These are phyloP conservation scores for Neonectria magnoliae DNA, from an alignment of 2,329 filamentous ascomycete genomes.

Conservation along the genomic window DNA sequence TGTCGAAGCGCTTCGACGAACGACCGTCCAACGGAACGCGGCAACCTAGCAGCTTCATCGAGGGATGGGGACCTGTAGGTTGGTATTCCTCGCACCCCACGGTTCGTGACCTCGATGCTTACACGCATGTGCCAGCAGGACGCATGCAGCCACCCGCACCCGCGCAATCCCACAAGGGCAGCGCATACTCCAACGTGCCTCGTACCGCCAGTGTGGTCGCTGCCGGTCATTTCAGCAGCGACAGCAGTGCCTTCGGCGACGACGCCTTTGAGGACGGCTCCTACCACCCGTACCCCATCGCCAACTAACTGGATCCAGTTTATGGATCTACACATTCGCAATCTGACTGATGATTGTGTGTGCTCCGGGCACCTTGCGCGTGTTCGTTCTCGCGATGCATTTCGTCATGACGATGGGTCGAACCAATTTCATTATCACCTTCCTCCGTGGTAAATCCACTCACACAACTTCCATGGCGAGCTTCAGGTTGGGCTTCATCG, in stretches of 20 bases:
- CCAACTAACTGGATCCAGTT: conserved; percentile 36
- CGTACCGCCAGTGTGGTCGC: conserved; percentile 42
- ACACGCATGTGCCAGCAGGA: conserved; percentile 42
- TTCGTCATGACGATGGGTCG: conserved; percentile 1
- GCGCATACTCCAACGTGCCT: conserved; percentile 44
- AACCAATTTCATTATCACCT: conserved; percentile 7
- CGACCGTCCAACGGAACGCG: conserved; percentile 42
- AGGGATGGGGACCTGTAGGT: conserved; percentile 47
- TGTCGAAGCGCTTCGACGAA: conserved; percentile 52
- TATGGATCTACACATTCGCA: conserved; percentile 21
- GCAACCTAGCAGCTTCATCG: conserved; percentile 50
- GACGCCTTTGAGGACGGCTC: conserved; percentile 48
- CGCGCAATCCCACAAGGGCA: conserved; percentile 35
- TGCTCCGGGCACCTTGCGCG: background rate
- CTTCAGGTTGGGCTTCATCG: conserved; percentile 31
- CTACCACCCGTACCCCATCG: conserved; percentile 50
- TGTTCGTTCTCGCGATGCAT: conserved; percentile 8
- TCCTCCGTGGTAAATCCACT: conserved; percentile 10
- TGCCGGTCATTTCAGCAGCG: conserved; percentile 43
- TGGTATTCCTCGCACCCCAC: conserved; percentile 42
- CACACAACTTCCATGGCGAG: conserved; percentile 7
- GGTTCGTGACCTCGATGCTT: conserved; percentile 40
- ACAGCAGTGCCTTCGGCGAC: conserved; percentile 45
- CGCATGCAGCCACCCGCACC: conserved; percentile 39
- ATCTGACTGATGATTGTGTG: conserved; percentile 9